Conservation (phyloP, 2,329 filamentous ascomycete genomes). For the Hypoxylon sp. region DNA sequence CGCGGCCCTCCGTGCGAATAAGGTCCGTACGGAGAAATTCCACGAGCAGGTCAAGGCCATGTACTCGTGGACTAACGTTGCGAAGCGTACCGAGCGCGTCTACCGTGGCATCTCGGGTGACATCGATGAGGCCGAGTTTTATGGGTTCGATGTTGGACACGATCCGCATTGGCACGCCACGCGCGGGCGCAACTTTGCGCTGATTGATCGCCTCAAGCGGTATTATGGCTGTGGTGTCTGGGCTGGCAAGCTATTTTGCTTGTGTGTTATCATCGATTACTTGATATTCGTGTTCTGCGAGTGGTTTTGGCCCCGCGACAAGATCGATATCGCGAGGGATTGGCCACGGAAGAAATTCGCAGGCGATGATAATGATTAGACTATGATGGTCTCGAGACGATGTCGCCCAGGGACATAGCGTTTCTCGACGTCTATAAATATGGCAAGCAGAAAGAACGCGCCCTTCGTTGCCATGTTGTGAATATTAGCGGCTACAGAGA, state of each 20-base stretch:
- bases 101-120: slow-evolving; percentile 92
- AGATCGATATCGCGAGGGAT: slow-evolving; percentile 89
- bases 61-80: slow-evolving; percentile 99
- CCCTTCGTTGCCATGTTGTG: not conserved
- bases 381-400: slow-evolving; percentile 52
- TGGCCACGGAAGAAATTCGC: slow-evolving; percentile 82
- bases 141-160: slow-evolving; percentile 79
- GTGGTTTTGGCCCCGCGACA: slow-evolving; percentile 83
- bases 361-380: slow-evolving; percentile 48
- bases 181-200: slow-evolving; percentile 82
- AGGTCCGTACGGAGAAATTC: slow-evolving; percentile 91
- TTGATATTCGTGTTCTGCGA: slow-evolving; percentile 90
- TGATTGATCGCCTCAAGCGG: slow-evolving; percentile 93
- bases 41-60: slow-evolving; percentile 98
- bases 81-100: slow-evolving; percentile 90
- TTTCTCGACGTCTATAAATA: not conserved
- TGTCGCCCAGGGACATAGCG: not conserved
- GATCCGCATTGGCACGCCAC: slow-evolving; percentile 75
- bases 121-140: slow-evolving; percentile 89
- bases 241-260: slow-evolving; percentile 96
- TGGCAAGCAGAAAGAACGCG: not conserved
- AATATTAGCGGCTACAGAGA: not conserved
- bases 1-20: slow-evolving; percentile 83
- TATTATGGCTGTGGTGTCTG: slow-evolving; percentile 99
- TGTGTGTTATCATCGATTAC: slow-evolving; percentile 95